Base-by-base conservation (phyloP, 345 rosid species). In the Gossypium raimondii region DNA sequence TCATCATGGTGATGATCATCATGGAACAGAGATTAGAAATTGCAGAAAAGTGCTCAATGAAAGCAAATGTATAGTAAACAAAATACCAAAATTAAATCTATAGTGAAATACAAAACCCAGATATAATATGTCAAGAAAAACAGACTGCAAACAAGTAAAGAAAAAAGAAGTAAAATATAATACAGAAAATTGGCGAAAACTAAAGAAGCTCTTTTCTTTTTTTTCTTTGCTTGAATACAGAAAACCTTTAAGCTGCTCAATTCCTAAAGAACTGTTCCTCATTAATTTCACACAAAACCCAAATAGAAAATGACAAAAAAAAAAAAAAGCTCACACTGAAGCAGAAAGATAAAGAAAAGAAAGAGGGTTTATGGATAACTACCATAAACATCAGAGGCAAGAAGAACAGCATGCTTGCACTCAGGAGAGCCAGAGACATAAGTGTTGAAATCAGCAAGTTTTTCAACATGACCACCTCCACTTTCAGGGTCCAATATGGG, bases 371-470 rank as follows among this genome's bases (percentile, higher is more conserved):
- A 34, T 22, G 69, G 43, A 41, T 18, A 3, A 52, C 14, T 79
- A 94, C 98, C 97, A 64, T 17, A 87, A 68, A 85, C 5, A 82
- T 92, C 97, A 67, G 94, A 83, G 51, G 88, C n/a, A 67, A 94
- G 87, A 79, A 94, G 77, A 75, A 92, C 27, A 48, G 93, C 91
- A 29, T 62, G 77, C 70, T 86, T 86, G 84, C 89, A 87, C 48
- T 84, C 80, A 2, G 78, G 63, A 75, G 95, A 81, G 57, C 93
- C 97, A 5, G 89, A 67, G 81, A 90, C 81, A 78, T 92, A 92
- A 8, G 87, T 81, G 38, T 85, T 78, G 67, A 94, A 87, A 53
- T 92, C 93, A 24, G 85, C 93, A 2, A 92, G 66, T 57, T 86
- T 77, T 78, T 90, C 84, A 2, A 86, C 91, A 18, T 82, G 81